phyloP scores from a whole-genome alignment of 768 basidiomycete species.

The Tulasnella sp. region DNA sequence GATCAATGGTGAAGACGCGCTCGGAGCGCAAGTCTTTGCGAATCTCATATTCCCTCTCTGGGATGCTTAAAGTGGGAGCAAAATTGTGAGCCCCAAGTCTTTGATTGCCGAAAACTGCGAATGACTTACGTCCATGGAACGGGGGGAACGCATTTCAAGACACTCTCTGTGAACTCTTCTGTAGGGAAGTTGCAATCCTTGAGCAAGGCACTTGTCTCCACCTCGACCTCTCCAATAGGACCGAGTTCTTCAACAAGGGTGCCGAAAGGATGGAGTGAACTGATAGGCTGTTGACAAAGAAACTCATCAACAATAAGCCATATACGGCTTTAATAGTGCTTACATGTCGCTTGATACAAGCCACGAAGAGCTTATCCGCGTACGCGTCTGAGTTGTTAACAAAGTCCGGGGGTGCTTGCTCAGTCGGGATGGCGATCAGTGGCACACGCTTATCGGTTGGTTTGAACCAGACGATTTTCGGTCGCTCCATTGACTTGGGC shows the following conservation, averaged over 20 bases:
- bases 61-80: slow-evolving; percentile 41
- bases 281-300: slow-evolving; percentile 52
- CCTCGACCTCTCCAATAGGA: slow-evolving; percentile 95
- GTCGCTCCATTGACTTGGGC: slow-evolving; percentile 69
- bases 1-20: slow-evolving; percentile 89
- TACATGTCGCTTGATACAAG: slow-evolving; percentile 97
- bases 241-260: slow-evolving; percentile 96
- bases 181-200: slow-evolving; percentile 99
- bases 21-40: slow-evolving; percentile 81
- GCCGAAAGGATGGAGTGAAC: slow-evolving; percentile 96
- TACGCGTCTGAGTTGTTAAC: slow-evolving; percentile 90
- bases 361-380: slow-evolving; percentile 84
- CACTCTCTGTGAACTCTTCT: slow-evolving; percentile 92
- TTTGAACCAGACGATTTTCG: slow-evolving; percentile 99
- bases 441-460: slow-evolving; percentile 99
- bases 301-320: slow-evolving; percentile 24
- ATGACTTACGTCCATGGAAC: slow-evolving; percentile 77
- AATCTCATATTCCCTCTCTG: slow-evolving; percentile 76
- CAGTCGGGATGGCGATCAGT: slow-evolving; percentile 95
- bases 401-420: slow-evolving; percentile 94
- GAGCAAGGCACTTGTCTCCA: slow-evolving; percentile 91
- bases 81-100: slow-evolving; percentile 16
- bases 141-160: slow-evolving; percentile 90
- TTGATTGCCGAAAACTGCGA: neutral
- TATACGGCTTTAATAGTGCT: slow-evolving; percentile 30